Conservation (phyloP, 208 protist genomes). For the Acanthamoeba lenticulata region DNA sequence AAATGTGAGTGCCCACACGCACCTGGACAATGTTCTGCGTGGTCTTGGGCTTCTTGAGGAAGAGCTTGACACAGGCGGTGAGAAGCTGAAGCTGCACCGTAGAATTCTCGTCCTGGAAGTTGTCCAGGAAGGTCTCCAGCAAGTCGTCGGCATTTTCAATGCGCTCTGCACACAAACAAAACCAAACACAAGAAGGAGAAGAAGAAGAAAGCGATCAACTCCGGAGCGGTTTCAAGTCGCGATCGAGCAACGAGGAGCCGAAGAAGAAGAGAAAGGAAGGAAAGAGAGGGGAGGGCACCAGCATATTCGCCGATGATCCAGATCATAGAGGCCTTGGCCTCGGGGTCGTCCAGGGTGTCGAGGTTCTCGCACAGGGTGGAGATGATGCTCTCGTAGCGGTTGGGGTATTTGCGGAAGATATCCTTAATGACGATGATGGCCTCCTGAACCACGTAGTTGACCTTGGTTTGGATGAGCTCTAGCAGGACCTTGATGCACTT, state of each 20-base stretch:
- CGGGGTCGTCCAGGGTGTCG: slow-evolving; percentile 95
- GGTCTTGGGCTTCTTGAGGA: slow-evolving; percentile 91
- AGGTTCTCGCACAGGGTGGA: slow-evolving; percentile 95
- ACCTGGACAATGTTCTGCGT: slow-evolving; percentile 91
- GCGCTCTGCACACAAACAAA: slow-evolving; percentile 84
- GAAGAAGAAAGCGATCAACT: no score
- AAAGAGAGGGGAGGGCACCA: neutral
- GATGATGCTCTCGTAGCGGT: slow-evolving; percentile 92
- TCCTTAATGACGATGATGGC: slow-evolving; percentile 97
- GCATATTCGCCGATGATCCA: slow-evolving; percentile 99
- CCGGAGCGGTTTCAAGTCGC: no score
- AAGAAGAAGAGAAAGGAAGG: no score
- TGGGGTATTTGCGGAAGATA: slow-evolving; percentile 96
- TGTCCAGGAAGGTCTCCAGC: slow-evolving; percentile 96
- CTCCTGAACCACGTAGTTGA: slow-evolving; percentile 97
- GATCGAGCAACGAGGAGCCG: no score
- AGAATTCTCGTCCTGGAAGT: slow-evolving; percentile 93
- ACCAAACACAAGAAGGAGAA: no score
- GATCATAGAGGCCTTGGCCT: slow-evolving; percentile 96
- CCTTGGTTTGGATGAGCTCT: slow-evolving; percentile 94
- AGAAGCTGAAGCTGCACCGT: slow-evolving; percentile 94
- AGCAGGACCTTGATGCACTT: slow-evolving; percentile 94
- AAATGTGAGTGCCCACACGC: neutral
- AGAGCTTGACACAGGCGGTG: slow-evolving; percentile 98
- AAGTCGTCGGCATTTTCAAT: slow-evolving; percentile 95